Evolutionary conservation across 805 yeast species (phyloP), one percentile per base, ranked within the genome.

Genomic region (Candida golubevii): DNA sequence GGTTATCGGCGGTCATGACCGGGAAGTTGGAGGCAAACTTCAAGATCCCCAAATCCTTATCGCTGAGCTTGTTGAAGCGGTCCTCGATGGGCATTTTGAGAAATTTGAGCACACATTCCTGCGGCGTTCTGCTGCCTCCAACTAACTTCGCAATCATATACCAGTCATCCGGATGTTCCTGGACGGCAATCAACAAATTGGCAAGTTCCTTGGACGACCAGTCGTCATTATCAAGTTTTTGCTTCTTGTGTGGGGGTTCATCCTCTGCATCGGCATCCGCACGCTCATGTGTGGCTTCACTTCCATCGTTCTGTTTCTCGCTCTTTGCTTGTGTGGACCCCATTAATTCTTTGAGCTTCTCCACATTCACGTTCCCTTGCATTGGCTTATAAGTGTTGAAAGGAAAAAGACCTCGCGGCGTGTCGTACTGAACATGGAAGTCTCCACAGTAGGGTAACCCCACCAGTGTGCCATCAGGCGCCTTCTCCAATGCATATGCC

Each of bases 381-480:
- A 82, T 79, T 36, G 83, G 77, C 48, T 83, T 84, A 65, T 80
- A 86, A 26, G 90, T 80, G 61, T 88, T 90, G 66, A 88, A 90
- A 14, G 97, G 97, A 61, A 88, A 89, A 55, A 88, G 68, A 0
- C 97, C 97, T 51, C 95, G 74, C 39, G 97, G 97, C 0, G 96
- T 86, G 62, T 90, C 97, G 57, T 80, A 81, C 47, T 79, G 82
- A 1, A 87, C 83, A 43, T 82, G 77, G 67, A 81, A 88, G 53
- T 83, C 87, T 8, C 88, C 89, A 2, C 88, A 80, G 54, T 74
- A 80, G 18, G 89, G 90, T 36, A 88, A 85, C 8, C 72, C 72
- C 26, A 67, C 72, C 58, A 59, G 66, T 23, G 60, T 57, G 1
- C 74, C 75, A 49, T 68, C 67, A 9, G 73, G 69, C 33, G 68